Evolutionary conservation across 331 rosid genomes (phyloP), one percentile per base, ranked within the genome.

Genomic region (Malus hybrid): DNA sequence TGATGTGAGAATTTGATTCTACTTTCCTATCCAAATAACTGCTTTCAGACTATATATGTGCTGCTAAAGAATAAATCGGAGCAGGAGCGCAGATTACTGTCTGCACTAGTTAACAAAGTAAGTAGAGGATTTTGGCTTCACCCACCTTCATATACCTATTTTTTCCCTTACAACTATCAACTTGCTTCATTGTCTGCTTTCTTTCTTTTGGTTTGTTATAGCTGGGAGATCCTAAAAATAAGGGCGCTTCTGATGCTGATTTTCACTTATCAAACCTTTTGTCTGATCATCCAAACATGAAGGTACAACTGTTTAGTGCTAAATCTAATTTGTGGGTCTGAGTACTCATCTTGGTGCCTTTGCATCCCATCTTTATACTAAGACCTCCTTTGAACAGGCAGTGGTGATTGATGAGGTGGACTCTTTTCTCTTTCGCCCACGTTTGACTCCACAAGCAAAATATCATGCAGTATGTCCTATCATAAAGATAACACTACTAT

Each of bases 321-420:
- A 27, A 36, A 29, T 65, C 20, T 60, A 59, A 39, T 32, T 66
- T 67, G 27, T 24, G 42, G 10, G 18, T 22, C 18, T 33, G 20
- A 33, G 54, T 71, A 33, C 7, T 64, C n/a, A 14, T 15, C 7
- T 24, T 71, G 67, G 63, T 39, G 65, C 65, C 36, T 48, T 73
- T 60, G 59, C 74, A 68, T 68, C 56, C 52, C 5, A 46, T 44
- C 11, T 32, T 28, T 70, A 10, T 34, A 15, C 50, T 72, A 60
- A 74, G 10, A n/a, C 12, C 57, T 70, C 74, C 66, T 63, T 31
- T 60, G 56, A 79, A 63, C 91, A 94, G 99, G 89, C 84, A 73
- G 99, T 94, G 80, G 96, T 94, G 65, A 88, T 94, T 76, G 93
- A 82, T 3, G 99, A 94, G 87, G 97, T 94, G 90, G 99, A 94